Evolutionary conservation across 2,329 filamentous ascomycete genomes (phyloP), one percentile per base, ranked within the genome.

Genomic region (Fusarium mexicanum): DNA sequence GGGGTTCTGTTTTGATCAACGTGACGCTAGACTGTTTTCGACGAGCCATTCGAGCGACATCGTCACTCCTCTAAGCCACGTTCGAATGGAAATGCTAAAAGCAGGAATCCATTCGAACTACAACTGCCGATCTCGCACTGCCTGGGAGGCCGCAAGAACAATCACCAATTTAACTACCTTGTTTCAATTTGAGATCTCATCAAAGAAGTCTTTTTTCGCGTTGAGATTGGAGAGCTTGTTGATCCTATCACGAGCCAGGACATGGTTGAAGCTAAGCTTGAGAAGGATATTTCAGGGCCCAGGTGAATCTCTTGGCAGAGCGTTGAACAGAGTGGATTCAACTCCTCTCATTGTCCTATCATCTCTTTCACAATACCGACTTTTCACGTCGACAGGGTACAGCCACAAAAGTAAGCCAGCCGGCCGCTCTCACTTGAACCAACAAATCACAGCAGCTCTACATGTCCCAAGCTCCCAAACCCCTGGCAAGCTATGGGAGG

Each of bases 21-120:
- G 7, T 13, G 16, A 14, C 5, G 41, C n/a, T 43, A 43, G 38
- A 55, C 66, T 22, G 5, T 20, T 26, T 69, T 10, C 7, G 40
- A 60, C 40, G 22, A 18, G 7, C 57, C 26, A 40, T 69, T 69
- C 64, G 65, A 69, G 40, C 18, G 20, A 24, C 17, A 41, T 61
- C 44, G 53, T 67, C 63, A 53, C 46, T 26, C 5, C 22, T 51
- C 64, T 51, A 47, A 68, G 65, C 65, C 65, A 68, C 65, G n/a
- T 35, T 62, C 54, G 35, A 47, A 53, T 37, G 31, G 18, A 41
- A n/a, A 41, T 26, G 22, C 54, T 37, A n/a, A 9, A 46, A 41
- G 20, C 8, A 35, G 64, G 17, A 53, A 48, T 31, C 29, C 14
- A 47, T 68, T 67, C 64, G 65, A 53, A 5, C 24, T 18, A 5